Evolutionary conservation across 768 basidiomycete species (phyloP), one percentile per base, ranked within the genome.

Genomic region (Gyrodon lividus): DNA sequence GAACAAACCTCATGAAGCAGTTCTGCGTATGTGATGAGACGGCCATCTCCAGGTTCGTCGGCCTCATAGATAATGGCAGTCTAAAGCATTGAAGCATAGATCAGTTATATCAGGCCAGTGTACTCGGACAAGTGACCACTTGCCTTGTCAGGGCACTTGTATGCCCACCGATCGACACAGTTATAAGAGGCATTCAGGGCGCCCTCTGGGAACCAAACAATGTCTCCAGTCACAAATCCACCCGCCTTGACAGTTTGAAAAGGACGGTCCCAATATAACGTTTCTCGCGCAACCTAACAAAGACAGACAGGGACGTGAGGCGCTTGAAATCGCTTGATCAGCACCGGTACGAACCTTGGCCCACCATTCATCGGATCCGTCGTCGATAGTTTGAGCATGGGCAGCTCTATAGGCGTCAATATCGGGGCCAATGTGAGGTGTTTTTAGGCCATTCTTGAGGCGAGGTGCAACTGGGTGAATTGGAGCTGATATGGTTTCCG

Each of bases 51-150:
- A 1, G 94, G 89, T 68, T 99, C 96, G 63, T 99, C 96, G 1
- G 94, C 95, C 70, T 99, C 96, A 74, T 95, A 99, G 70, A 98
- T 94, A 72, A 98, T 97, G 24, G 96, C 96, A 23, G 86, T 84
- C 89, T 93, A 58, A 10, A 17, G 17, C 23, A 48, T 43, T 5
- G 33, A n/a, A n/a, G n/a, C n/a, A n/a, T n/a, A n/a, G 17, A 2
- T 12, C 22, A 42, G 24, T 30, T 3, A 43, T 14, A 26, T 35
- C n/a, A 24, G 16, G 30, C 38, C 38, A 4, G 12, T 9, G 20
- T 42, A 20, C 38, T 9, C 28, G 16, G 23, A 38, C n/a, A 46
- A n/a, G 22, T 45, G 7, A n/a, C 8, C 5, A 45, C 63, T 42
- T 51, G 84, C 88, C 74, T 83, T 86, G 68, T 97, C 74, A 0